Percentiles rank a stretch among this genome's conserved stretches.
phyloP scores from a whole-genome alignment of 192 early-diverging fungal species.

The Coemansia sp. region DNA sequence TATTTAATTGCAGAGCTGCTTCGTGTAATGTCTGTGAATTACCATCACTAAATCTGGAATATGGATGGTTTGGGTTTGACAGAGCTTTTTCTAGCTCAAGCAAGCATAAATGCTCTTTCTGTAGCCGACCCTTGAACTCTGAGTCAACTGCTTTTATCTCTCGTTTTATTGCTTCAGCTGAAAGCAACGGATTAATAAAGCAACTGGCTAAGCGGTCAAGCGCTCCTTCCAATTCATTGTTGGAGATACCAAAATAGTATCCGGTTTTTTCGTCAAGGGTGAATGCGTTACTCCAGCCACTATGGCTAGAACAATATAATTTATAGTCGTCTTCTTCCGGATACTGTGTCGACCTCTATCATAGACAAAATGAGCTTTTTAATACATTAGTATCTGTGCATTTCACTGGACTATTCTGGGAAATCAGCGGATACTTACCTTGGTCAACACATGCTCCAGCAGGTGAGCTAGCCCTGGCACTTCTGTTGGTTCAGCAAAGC shows the following conservation, averaged over 20 bases:
- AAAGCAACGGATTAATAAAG: slow-evolving; percentile 88
- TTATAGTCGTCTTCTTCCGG: slow-evolving; percentile 66
- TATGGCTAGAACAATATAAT: slow-evolving; percentile 25
- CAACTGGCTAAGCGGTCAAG: slow-evolving; percentile 75
- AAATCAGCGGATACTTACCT: slow-evolving; percentile 22
- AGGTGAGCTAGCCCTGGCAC: slow-evolving; percentile 72
- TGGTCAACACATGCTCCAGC: slow-evolving; percentile 68
- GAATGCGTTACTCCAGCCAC: slow-evolving; percentile 34
- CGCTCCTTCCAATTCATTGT: slow-evolving; percentile 55
- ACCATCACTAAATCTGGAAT: slow-evolving; percentile 78
- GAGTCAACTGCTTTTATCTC: slow-evolving; percentile 90
- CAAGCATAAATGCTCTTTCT: slow-evolving; percentile 53
- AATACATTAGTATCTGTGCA: no score
- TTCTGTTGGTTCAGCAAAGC: slow-evolving; percentile 58
- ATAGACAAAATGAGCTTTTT: no score
- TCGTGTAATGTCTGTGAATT: slow-evolving; percentile 77
- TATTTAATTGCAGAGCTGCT: slow-evolving; percentile 36
- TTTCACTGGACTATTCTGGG: no score
- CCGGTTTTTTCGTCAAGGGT: slow-evolving; percentile 20
- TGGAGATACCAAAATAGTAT: slow-evolving; percentile 19
- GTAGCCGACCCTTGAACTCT: slow-evolving; percentile 86
- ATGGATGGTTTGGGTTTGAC: slow-evolving; percentile 67
- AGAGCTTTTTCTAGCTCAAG: not conserved
- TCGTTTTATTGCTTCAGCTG: slow-evolving; percentile 72
- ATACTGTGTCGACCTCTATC: slow-evolving; percentile 65